Conservation (phyloP, 1,139 yeast species). For the Debaryomyces sp. region DNA sequence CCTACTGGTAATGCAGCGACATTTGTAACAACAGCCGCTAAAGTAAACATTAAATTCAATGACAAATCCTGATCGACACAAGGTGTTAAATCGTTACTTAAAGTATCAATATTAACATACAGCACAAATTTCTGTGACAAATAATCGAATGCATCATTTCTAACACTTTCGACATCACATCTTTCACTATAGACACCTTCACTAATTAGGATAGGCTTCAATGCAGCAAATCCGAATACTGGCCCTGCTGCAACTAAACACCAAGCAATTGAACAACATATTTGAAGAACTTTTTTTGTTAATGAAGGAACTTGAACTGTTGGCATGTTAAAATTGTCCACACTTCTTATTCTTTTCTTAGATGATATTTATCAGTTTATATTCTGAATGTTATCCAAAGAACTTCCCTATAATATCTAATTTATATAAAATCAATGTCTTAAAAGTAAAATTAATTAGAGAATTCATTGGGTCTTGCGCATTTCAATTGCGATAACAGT, state of each 20-base stretch:
- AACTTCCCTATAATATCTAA: not conserved
- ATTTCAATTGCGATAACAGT: not conserved
- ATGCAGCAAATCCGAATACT: conserved; percentile 91
- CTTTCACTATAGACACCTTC: conserved; percentile 74
- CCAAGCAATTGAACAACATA: conserved; percentile 75
- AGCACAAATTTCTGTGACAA: conserved; percentile 16
- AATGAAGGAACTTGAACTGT: conserved; percentile 17
- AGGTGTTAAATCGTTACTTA: conserved; percentile 14
- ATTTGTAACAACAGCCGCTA: conserved; percentile 86
- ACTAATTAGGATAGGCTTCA: conserved; percentile 75
- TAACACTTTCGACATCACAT: conserved; percentile 38
- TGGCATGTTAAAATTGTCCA: conserved; percentile 7
- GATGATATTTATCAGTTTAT: not conserved
- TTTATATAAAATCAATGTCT: not conserved
- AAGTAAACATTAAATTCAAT: conserved; percentile 78
- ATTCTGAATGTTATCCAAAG: not conserved
- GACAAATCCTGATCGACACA: conserved; percentile 81
- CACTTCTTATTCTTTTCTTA: not conserved
- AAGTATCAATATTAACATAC: not conserved
- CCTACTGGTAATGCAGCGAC: conserved; percentile 84
- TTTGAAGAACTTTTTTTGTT: conserved; percentile 27
- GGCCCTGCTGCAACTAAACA: conserved; percentile 92
- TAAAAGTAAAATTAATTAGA: not conserved
- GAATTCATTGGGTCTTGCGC: not conserved
- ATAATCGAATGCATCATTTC: conserved; percentile 12